Percentiles rank a stretch among this genome's conserved stretches.
Conservation (phyloP, 2,329 filamentous ascomycete species). For the Aureobasidium subglaciale region DNA sequence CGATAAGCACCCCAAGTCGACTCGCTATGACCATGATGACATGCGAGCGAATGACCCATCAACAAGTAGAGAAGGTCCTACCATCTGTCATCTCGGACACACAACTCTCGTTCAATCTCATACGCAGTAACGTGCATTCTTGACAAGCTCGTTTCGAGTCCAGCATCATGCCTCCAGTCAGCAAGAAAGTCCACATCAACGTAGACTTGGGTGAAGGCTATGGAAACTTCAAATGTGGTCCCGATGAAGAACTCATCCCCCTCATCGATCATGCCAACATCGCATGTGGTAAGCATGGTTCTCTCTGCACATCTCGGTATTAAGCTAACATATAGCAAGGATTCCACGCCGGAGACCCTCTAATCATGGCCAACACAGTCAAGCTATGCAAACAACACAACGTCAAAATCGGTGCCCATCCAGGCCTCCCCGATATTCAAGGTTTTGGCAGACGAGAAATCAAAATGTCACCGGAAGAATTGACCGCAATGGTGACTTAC, state of each 20-base stretch:
- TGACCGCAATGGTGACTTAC: slow-evolving; percentile 53
- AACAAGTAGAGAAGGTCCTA: neutral
- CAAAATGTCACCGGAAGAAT: slow-evolving; percentile 49
- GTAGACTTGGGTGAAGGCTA: slow-evolving; percentile 49
- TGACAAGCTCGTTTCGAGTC: too few relatives aligned
- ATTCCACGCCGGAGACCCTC: slow-evolving; percentile 45
- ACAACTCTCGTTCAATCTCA: neutral
- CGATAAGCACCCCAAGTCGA: slow-evolving; percentile 5
- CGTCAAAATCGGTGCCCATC: slow-evolving; percentile 55
- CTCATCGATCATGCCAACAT: slow-evolving; percentile 57
- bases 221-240: slow-evolving; percentile 46
- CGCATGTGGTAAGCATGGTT: slow-evolving; percentile 38
- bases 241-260: slow-evolving; percentile 54
- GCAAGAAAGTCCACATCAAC: slow-evolving; percentile 48
- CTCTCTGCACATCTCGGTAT: slow-evolving; percentile 34
- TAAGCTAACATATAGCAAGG: slow-evolving; percentile 18
- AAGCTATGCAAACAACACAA: slow-evolving; percentile 44
- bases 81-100: neutral
- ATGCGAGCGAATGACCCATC: neutral
- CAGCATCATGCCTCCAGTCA: slow-evolving; percentile 42
- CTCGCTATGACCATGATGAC: neutral
- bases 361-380: slow-evolving; percentile 46
- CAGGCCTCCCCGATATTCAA: slow-evolving; percentile 57
- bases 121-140: too few relatives aligned
- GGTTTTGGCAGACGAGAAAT: slow-evolving; percentile 60